phyloP scores from a whole-genome alignment of 305 asterid genomes.

The Rubia tinctorum region DNA sequence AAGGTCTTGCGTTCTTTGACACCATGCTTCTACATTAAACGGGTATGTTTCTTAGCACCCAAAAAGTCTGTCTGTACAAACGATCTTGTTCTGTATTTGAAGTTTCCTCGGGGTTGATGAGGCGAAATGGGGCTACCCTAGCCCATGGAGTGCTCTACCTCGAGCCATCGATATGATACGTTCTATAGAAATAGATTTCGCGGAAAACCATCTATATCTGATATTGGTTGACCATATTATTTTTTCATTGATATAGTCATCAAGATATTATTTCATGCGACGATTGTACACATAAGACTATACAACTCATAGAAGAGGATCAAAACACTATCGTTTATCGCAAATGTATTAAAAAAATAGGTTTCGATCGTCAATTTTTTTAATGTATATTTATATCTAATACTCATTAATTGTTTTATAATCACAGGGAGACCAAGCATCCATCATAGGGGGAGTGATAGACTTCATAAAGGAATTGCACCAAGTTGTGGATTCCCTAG shows the following conservation, averaged over 20 bases:
- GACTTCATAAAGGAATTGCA: slow-evolving; percentile 92
- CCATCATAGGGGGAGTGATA: slow-evolving; percentile 78
- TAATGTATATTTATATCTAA: neutral
- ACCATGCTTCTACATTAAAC: slow-evolving; percentile 88
- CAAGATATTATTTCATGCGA: neutral
- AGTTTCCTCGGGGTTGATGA: too few relatives aligned
- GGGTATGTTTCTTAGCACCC: slow-evolving; percentile 37
- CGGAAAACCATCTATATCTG: too few relatives aligned
- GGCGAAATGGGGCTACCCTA: too few relatives aligned
- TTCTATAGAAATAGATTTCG: too few relatives aligned
- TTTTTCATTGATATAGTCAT: neutral
- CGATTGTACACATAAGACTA: too few relatives aligned
- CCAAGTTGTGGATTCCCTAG: slow-evolving; percentile 65
- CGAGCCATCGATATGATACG: too few relatives aligned
- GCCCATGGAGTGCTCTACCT: too few relatives aligned
- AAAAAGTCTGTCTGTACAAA: neutral
- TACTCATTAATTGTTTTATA: neutral
- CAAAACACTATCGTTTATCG: too few relatives aligned
- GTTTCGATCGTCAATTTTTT: neutral
- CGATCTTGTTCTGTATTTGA: too few relatives aligned
- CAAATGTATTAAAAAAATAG: neutral
- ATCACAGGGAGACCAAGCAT: slow-evolving; percentile 69
- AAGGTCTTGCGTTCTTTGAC: slow-evolving; percentile 87
- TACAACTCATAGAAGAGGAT: neutral
- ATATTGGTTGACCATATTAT: too few relatives aligned